phyloP scores from a whole-genome alignment of 352 stramenopile species.

The Pythium plurisporium region DNA sequence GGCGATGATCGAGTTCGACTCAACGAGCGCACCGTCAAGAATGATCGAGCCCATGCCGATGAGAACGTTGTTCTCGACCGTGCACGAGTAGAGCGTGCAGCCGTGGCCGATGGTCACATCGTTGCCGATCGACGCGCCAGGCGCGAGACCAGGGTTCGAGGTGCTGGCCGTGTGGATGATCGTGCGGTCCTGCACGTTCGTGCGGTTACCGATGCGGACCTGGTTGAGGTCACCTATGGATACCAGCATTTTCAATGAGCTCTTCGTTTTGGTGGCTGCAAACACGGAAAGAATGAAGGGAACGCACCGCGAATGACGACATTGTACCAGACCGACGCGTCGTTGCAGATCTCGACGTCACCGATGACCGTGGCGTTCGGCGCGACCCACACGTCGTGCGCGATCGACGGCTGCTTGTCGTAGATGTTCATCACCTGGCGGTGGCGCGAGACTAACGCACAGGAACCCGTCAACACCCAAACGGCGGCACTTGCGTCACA shows the following conservation, averaged over 20 bases:
- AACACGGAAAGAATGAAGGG: no score
- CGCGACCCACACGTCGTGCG: slow-evolving; percentile 92
- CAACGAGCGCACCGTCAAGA: slow-evolving; percentile 88
- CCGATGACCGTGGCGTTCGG: slow-evolving; percentile 96
- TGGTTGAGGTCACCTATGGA: slow-evolving; percentile 80
- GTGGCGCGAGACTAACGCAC: slow-evolving; percentile 87
- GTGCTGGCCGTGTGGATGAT: slow-evolving; percentile 92
- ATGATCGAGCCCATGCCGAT: slow-evolving; percentile 96
- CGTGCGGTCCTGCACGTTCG: slow-evolving; percentile 96
- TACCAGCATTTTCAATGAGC: no score
- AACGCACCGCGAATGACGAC: slow-evolving; percentile 88
- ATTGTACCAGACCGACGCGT: slow-evolving; percentile 96
- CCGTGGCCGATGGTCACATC: slow-evolving; percentile 95
- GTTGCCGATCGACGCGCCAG: slow-evolving; percentile 92
- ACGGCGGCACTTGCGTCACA: neutral
- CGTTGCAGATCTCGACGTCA: slow-evolving; percentile 93
- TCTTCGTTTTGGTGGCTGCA: no score
- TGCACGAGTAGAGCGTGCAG: slow-evolving; percentile 95
- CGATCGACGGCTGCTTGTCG: slow-evolving; percentile 88
- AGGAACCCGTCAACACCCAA: neutral
- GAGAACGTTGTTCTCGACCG: slow-evolving; percentile 94
- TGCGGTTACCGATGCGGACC: slow-evolving; percentile 93
- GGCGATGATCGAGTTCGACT: slow-evolving; percentile 93
- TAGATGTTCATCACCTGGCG: slow-evolving; percentile 92
- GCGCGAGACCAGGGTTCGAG: slow-evolving; percentile 63